A percentile compares a stretch with the other conserved stretches of the same genome.
Conservation (phyloP, 2,329 filamentous ascomycete genomes). For the Paracamarosporium sp. region DNA sequence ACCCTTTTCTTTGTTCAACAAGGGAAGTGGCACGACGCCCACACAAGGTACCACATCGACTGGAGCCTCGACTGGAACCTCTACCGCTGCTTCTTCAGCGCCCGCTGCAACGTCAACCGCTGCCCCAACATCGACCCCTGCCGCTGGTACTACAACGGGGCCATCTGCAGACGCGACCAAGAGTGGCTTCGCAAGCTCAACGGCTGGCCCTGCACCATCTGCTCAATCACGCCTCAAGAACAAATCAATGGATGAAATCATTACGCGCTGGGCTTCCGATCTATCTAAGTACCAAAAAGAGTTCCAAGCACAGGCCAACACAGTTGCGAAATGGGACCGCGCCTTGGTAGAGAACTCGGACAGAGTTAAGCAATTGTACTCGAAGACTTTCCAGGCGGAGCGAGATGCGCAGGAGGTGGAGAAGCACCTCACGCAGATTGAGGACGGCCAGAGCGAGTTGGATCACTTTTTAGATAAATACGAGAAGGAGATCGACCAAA, state of each 20-base stretch:
- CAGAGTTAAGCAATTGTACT: constrained; percentile 92
- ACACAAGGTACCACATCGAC: constrained; percentile 26
- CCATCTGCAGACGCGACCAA: constrained; percentile 30
- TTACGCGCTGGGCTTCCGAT: constrained; percentile 95
- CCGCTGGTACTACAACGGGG: constrained; percentile 25
- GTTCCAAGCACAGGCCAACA: constrained; percentile 87
- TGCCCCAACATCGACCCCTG: constrained; percentile 8
- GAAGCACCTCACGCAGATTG: constrained; percentile 85
- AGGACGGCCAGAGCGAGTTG: constrained; percentile 91
- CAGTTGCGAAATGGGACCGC: constrained; percentile 90
- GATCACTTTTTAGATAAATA: constrained; percentile 88
- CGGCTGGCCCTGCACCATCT: constrained; percentile 79
- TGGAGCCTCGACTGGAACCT: constrained; percentile 14
- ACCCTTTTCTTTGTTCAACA: constrained; percentile 15
- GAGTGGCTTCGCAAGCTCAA: constrained; percentile 71
- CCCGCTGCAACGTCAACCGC: not conserved
- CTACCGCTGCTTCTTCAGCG: not conserved
- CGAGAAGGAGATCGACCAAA: constrained; percentile 87
- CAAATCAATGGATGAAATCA: constrained; percentile 99
- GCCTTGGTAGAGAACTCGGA: constrained; percentile 91
- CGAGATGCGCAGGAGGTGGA: constrained; percentile 93
- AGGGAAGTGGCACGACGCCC: constrained; percentile 8
- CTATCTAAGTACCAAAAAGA: constrained; percentile 96
- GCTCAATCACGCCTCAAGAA: constrained; percentile 89
- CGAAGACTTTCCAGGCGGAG: constrained; percentile 92